Conservation (phyloP, 2,329 filamentous ascomycete genomes). For the Aspergillus chevalieri region DNA sequence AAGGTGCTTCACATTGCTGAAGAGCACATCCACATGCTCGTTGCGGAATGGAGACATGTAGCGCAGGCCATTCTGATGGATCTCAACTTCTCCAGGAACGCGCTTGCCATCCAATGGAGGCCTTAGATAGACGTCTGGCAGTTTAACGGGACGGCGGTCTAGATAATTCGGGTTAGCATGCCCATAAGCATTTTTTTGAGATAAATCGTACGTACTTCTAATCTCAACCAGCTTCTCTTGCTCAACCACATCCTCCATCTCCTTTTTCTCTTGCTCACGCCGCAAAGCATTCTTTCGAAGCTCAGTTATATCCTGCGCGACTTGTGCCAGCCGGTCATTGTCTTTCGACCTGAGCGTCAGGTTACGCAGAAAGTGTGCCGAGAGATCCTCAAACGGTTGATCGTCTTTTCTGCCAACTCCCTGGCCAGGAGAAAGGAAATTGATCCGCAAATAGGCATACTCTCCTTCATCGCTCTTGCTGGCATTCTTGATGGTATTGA, state of each 20-base stretch:
- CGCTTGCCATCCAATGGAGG: constrained; percentile 95
- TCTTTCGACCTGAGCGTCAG: constrained; percentile 91
- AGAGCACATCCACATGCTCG: constrained; percentile 86
- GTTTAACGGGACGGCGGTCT: constrained; percentile 82
- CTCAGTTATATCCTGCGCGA: constrained; percentile 88
- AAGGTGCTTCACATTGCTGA: constrained; percentile 96
- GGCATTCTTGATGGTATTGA: constrained; percentile 96
- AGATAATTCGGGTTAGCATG: constrained; percentile 35
- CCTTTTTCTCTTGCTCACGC: constrained; percentile 97
- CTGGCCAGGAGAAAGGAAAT: constrained; percentile 93
- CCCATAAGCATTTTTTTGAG: not conserved
- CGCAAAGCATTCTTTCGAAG: constrained; percentile 90
- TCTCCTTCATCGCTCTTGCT: constrained; percentile 96
- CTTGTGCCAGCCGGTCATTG: constrained; percentile 79
- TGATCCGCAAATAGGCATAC: constrained; percentile 89
- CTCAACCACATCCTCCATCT: constrained; percentile 98
- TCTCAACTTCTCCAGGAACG: constrained; percentile 90
- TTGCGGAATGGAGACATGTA: constrained; percentile 78
- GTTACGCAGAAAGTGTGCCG: constrained; percentile 91
- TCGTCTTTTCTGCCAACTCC: constrained; percentile 96
- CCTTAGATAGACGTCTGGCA: constrained; percentile 92
- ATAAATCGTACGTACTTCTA: constrained; percentile 58
- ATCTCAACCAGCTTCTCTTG: constrained; percentile 96
- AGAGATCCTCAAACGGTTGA: constrained; percentile 93
- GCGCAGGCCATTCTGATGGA: constrained; percentile 97